Percentiles rank a stretch among this genome's conserved stretches.
These are phyloP conservation scores for Lactarius quietus DNA, from an alignment of 768 basidiomycete genomes.

Conservation along the genomic window DNA sequence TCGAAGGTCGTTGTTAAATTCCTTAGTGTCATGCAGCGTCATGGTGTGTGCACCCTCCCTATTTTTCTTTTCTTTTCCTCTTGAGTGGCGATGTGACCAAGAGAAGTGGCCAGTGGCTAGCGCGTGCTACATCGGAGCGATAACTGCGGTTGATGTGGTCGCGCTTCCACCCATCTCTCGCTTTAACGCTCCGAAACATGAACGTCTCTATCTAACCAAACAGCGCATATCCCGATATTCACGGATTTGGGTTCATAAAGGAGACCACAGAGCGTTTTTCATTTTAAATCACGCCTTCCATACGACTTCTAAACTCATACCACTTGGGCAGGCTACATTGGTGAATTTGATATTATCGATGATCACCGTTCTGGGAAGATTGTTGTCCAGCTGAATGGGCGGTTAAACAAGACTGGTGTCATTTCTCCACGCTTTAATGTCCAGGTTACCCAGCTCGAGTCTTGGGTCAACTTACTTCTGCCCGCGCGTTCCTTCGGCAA, in stretches of 20 bases:
- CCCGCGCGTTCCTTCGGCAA: constrained; percentile 96
- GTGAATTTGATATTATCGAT: constrained; percentile 97
- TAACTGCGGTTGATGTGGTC: constrained; percentile 79
- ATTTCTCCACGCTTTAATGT: constrained; percentile 99
- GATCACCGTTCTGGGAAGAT: constrained; percentile 99
- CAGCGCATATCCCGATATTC: constrained; percentile 43
- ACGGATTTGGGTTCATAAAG: constrained; percentile 53
- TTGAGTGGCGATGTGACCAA: background rate
- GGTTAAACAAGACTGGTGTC: constrained; percentile 99
- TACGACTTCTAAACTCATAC: constrained; percentile 2
- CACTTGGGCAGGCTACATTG: constrained; percentile 76
- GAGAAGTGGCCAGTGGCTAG: background rate
- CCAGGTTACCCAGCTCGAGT: constrained; percentile 86
- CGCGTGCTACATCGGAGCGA: constrained; percentile 54
- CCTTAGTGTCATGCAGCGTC: constrained; percentile 97
- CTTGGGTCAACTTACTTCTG: constrained; percentile 95
- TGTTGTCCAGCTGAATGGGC: constrained; percentile 96
- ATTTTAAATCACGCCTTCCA: background rate
- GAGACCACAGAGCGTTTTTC: constrained; percentile 42
- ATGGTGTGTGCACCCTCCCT: constrained; percentile 58
- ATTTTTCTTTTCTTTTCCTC: background rate
- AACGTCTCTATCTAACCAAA: constrained; percentile 55
- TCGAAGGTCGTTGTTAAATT: constrained; percentile 99
- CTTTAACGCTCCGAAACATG: constrained; percentile 84
- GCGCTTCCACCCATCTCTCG: constrained; percentile 59